Evolutionary conservation across 352 stramenopile species (phyloP).

Genomic region (Phytopythium mirpurense): DNA sequence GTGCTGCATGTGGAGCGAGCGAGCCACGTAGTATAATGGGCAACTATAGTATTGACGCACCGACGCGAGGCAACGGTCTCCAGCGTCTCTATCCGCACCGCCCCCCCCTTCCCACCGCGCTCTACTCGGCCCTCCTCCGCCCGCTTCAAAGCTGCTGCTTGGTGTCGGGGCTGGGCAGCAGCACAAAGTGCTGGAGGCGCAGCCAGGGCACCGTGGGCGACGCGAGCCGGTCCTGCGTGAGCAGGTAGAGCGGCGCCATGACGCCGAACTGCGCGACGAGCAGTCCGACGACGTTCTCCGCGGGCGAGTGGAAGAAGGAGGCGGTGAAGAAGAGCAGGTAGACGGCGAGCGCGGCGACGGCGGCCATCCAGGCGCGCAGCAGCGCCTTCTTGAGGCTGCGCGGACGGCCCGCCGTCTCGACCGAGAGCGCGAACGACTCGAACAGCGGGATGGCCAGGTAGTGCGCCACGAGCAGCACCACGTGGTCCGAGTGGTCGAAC

Average conservation of each 20-base stretch:
- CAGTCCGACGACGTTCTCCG: slow-evolving; percentile 61
- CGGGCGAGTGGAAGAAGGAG: slow-evolving; percentile 60
- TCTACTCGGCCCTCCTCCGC: too few relatives aligned
- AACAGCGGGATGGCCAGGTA: slow-evolving; percentile 69
- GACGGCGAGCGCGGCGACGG: slow-evolving; percentile 23
- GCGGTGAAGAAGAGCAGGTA: slow-evolving; percentile 72
- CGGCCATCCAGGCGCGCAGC: slow-evolving; percentile 39
- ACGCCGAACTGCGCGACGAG: slow-evolving; percentile 47
- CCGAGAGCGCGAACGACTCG: slow-evolving; percentile 63
- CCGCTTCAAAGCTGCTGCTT: slow-evolving; percentile 22
- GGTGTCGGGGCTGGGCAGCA: slow-evolving; percentile 24
- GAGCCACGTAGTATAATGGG: slow-evolving; percentile 1
- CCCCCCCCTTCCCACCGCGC: neutral
- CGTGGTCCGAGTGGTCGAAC: slow-evolving; percentile 80
- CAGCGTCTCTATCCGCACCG: neutral
- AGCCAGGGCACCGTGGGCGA: slow-evolving; percentile 27
- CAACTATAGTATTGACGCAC: slow-evolving; percentile 1
- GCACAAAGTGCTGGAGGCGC: slow-evolving; percentile 61
- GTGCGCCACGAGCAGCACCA: slow-evolving; percentile 68
- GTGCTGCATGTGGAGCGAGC: neutral
- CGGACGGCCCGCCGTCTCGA: slow-evolving; percentile 28
- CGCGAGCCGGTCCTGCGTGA: slow-evolving; percentile 64
- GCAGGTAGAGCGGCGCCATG: slow-evolving; percentile 58
- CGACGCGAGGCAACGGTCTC: neutral
- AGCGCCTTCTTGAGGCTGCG: slow-evolving; percentile 41